Evolutionary conservation across 176 grass and related monocot species (phyloP), one percentile per base, ranked within the genome.

Genomic region (Avena sativa): DNA sequence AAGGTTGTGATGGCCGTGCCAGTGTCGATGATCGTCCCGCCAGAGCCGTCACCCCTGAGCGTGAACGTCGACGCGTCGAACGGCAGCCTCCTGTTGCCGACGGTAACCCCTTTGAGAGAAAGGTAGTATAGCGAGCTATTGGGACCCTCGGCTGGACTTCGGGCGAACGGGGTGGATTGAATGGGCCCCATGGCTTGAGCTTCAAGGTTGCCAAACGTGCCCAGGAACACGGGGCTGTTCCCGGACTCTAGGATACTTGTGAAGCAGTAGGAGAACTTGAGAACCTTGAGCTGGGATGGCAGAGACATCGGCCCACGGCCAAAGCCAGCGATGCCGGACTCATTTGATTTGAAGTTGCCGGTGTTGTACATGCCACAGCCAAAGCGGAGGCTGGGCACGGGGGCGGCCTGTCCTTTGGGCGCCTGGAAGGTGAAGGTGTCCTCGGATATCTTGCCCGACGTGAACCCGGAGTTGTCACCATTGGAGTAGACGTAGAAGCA

Each of bases 181-280:
- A 82, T 62, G 10, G 67, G 52, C 19, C 62, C 85, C 13, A n/a
- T 79, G 2, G 67, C 59, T 11, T 71, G 19, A 0, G 61, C 49
- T 0, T 15, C 26, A 61, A 91, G 79, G 32, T 92, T 87, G 8
- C 84, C 83, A 9, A 55, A 59, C 12, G 86, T 47, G 60, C 90
- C 91, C 12, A 95, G 61, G 19, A 95, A 83, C 43, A 92, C 85
- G 2, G 91, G 70, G 83, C 93, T 92, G 43, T 15, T 85, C 63
- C 89, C 87, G 4, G 78, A 76, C n/a, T 51, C 67, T 15, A 71
- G 16, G 4, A 90, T 64, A 4, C 88, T 64, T 20, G 90, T 92
- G 83, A 95, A 90, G 89, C 93, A 92, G 74, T 95, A 75, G 0
- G 90, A 95, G 76, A 95, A 92, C 67, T 79, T 89, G 43, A 26